These are phyloP conservation scores for Candida xiaguanensis DNA, from an alignment of 805 yeast genomes.

Conservation along the genomic window DNA sequence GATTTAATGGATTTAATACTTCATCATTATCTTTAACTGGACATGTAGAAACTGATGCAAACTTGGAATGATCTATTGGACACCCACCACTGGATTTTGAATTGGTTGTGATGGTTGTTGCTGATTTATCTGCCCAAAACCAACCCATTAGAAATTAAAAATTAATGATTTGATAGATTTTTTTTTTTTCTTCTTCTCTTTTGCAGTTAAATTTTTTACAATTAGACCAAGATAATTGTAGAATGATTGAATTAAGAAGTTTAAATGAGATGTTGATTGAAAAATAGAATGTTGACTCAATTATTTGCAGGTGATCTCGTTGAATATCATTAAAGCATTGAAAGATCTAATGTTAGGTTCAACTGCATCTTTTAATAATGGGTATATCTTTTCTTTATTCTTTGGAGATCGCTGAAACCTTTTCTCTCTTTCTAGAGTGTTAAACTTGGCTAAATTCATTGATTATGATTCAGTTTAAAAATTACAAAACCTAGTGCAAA, in stretches of 20 bases:
- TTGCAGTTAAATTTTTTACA: not conserved
- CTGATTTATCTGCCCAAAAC: conserved; percentile 68
- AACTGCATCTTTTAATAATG: conserved; percentile 83
- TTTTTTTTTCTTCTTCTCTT: not conserved
- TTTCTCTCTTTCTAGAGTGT: conserved; percentile 83
- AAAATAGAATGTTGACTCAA: too few species aligned
- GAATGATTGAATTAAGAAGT: too few species aligned
- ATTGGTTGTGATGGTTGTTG: not conserved
- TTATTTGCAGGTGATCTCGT: too few species aligned
- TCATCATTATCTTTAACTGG: conserved; percentile 23
- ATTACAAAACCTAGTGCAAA: conserved; percentile 80
- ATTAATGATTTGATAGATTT: not conserved
- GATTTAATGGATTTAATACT: conserved; percentile 73
- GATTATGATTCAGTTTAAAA: conserved; percentile 80
- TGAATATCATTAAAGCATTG: conserved; percentile 89
- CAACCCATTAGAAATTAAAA: conserved; percentile 61
- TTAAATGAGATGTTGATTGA: too few species aligned
- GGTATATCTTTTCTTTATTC: conserved; percentile 70
- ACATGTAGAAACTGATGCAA: conserved; percentile 11
- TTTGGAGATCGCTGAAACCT: conserved; percentile 87
- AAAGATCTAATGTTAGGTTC: conserved; percentile 95
- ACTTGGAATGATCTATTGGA: conserved; percentile 11
- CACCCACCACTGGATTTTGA: conserved; percentile 11
- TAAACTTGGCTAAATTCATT: conserved; percentile 54
- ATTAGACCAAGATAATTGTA: too few species aligned